Base-by-base conservation (phyloP, 2,329 filamentous ascomycete species). In the Ceratocystis alfenasii region DNA sequence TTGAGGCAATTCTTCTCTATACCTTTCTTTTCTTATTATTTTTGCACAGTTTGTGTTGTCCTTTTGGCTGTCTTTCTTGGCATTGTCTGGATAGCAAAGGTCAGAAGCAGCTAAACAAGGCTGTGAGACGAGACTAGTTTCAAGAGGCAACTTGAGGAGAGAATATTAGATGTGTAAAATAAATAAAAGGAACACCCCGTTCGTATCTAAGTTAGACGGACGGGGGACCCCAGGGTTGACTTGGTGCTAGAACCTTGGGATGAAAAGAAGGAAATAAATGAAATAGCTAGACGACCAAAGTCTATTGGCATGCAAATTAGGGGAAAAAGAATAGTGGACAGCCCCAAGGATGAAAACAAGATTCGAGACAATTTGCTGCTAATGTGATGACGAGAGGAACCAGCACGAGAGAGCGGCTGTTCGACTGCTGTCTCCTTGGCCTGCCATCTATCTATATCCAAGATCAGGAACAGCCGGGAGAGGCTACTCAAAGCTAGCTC, bases 51-150 rank as follows among this genome's bases (percentile, higher is more conserved):
- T 25, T 20, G 7, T 36, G 6, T 5, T n/a, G 15, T 36, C 55
- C 12, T 25, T 30, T 17, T 10, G 53, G 2, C 28, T 36, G 7
- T 36, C 55, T 59, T n/a, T 5, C 55, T 59, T 59, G 55, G 55
- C 55, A 36, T 59, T 36, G 55, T 59, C 28, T 59, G 55, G 10
- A 8, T 33, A 36, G 25, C 25, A 6, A 57, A 41, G 36, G 17
- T 8, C 30, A 59, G 30, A 59, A 25, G 55, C 17, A 25, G 55
- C 28, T 59, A 36, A 59, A 59, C 55, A 59, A 36, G 55, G 55
- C 28, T 36, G 17, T 59, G 55, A 59, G 55, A 59, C 55, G 28
- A n/a, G 25, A 59, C 55, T 59, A 33, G 55, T 59, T 59, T 59
- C 55, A 59, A 59, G 22, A 59, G n/a, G 28, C 3, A 8, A n/a